phyloP scores from a whole-genome alignment of 352 stramenopile genomes.

The Globisporangium megalacanthum region DNA sequence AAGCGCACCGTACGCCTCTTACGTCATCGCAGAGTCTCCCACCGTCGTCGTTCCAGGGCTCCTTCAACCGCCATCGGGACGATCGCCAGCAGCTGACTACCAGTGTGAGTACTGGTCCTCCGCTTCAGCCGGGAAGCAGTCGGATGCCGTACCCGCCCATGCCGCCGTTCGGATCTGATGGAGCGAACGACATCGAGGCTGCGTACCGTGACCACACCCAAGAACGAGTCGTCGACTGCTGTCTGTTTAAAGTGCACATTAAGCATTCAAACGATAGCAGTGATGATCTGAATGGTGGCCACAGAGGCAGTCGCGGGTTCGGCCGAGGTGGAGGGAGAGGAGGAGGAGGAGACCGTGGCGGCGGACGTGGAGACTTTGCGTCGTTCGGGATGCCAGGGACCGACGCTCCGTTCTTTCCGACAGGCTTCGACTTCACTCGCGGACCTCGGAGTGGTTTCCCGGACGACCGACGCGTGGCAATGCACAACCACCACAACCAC shows the following conservation, averaged over 20 bases:
- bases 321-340: constrained; percentile 17
- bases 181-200: constrained; percentile 4
- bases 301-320: constrained; percentile 3
- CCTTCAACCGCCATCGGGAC: neutral
- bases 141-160: constrained; percentile 11
- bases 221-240: constrained; percentile 30
- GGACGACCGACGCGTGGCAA: neutral
- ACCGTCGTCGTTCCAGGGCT: neutral
- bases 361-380: neutral
- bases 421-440: neutral
- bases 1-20: neutral
- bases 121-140: neutral
- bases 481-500: neutral
- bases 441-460: neutral
- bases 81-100: neutral
- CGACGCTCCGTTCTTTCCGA: constrained; percentile 4
- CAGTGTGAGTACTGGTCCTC: neutral
- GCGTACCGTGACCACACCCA: constrained; percentile 19
- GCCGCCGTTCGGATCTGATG: constrained; percentile 4
- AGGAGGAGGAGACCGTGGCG: neutral
- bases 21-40: constrained; percentile 4
- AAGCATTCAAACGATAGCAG: constrained; percentile 11
- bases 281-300: neutral
- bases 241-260: constrained; percentile 33
- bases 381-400: neutral